A percentile compares a stretch with the other conserved stretches of the same genome.
Evolutionary conservation across 2,329 filamentous ascomycete genomes (phyloP).

Genomic region (Trichoderma simmonsii): DNA sequence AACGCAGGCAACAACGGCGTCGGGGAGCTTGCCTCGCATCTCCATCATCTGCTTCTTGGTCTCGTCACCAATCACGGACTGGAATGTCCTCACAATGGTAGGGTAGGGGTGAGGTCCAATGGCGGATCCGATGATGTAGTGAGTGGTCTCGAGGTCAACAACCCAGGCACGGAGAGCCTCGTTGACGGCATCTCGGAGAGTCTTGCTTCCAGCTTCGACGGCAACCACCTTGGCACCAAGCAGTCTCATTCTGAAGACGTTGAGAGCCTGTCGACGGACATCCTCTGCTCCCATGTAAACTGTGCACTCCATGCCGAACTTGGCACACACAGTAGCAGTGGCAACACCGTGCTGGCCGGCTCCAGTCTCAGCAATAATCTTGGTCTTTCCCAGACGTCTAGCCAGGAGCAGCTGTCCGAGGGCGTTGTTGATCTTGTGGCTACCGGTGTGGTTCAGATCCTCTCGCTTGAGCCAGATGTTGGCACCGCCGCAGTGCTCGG

Average conservation of each 20-base stretch:
- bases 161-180: conserved; percentile 95
- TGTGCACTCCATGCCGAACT: conserved; percentile 97
- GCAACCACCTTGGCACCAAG: conserved; percentile 90
- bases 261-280: conserved; percentile 90
- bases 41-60: conserved; percentile 88
- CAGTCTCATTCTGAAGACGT: conserved; percentile 97
- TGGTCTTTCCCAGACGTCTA: conserved; percentile 82
- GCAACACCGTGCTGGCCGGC: conserved; percentile 97
- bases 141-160: conserved; percentile 84
- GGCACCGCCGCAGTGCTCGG: conserved; percentile 83
- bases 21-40: conserved; percentile 82
- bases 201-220: conserved; percentile 84
- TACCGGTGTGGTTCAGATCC: conserved; percentile 95
- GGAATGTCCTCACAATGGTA: conserved; percentile 95
- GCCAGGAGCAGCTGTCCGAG: conserved; percentile 90
- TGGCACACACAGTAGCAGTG: conserved; percentile 94
- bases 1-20: conserved; percentile 94
- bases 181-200: conserved; percentile 85
- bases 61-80: conserved; percentile 92
- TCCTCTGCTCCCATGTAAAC: conserved; percentile 99
- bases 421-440: conserved; percentile 99
- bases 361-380: conserved; percentile 97
- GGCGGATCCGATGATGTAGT: conserved; percentile 97
- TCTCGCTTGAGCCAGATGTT: conserved; percentile 98
- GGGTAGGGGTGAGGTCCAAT: conserved; percentile 98